Conservation (phyloP, 2,329 filamentous ascomycete genomes). For the Pestalotiopsis sp. region DNA sequence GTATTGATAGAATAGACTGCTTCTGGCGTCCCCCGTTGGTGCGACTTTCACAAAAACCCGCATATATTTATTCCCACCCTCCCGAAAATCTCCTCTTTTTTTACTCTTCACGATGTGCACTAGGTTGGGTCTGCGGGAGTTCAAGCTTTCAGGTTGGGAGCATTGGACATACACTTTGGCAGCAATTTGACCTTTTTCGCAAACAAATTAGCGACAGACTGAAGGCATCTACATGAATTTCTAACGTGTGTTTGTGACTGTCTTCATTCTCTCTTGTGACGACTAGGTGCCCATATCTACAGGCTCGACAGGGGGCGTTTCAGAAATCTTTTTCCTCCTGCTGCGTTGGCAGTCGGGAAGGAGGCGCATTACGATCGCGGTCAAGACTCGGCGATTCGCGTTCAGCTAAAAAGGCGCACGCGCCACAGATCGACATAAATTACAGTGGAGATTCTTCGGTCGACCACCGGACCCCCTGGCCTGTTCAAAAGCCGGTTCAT, state of each 20-base stretch:
- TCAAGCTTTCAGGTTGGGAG: slow-evolving; percentile 10
- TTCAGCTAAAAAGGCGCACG: neutral
- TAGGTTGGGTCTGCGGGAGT: slow-evolving; percentile 14
- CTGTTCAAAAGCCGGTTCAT: neutral
- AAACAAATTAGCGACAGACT: neutral
- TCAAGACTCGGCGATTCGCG: slow-evolving; percentile 1
- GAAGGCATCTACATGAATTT: neutral
- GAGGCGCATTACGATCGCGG: neutral
- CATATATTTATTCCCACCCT: slow-evolving; percentile 17
- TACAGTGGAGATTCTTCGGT: neutral
- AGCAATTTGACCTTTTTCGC: slow-evolving; percentile 13
- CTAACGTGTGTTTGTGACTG: neutral
- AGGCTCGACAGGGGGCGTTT: neutral
- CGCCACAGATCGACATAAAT: neutral
- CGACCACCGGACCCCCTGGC: neutral
- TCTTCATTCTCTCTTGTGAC: neutral
- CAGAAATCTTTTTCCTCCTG: neutral
- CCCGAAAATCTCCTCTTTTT: slow-evolving; percentile 16
- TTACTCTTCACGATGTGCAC: slow-evolving; percentile 11
- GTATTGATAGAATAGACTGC: slow-evolving; percentile 38
- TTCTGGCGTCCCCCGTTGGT: slow-evolving; percentile 22
- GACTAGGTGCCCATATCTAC: too few species aligned
- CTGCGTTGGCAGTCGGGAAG: neutral
- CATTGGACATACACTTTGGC: slow-evolving; percentile 12
- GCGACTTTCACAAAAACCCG: slow-evolving; percentile 5